Evolutionary conservation across 306 rosid species (phyloP).

Genomic region (Elaeagnus macrophylla): DNA sequence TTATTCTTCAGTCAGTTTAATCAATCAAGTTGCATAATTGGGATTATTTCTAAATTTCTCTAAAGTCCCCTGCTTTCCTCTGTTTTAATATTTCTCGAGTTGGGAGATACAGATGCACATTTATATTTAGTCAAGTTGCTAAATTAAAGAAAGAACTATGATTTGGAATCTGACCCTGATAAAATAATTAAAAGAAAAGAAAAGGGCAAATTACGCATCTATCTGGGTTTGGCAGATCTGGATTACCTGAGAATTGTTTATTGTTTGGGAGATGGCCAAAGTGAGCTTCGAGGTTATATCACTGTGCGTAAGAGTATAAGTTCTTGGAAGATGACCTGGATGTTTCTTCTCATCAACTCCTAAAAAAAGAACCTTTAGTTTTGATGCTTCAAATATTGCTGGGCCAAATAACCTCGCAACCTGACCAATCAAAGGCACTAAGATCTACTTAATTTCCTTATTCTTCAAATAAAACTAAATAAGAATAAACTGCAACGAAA

Average conservation of each 20-base stretch:
- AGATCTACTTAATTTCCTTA: conserved; percentile 5
- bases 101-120: neutral
- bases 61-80: conserved; percentile 12
- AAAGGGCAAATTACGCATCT: neutral
- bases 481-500: neutral
- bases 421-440: conserved; percentile 42
- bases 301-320: conserved; percentile 81
- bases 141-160: neutral
- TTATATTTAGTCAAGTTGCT: neutral
- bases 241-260: conserved; percentile 73
- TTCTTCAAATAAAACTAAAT: neutral
- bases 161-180: neutral
- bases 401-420: conserved; percentile 87
- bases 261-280: conserved; percentile 76
- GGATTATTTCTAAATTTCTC: neutral
- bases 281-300: conserved; percentile 81
- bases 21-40: neutral
- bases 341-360: conserved; percentile 83
- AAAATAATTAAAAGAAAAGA: too few species aligned
- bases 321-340: conserved; percentile 76
- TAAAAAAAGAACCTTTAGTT: conserved; percentile 71
- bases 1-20: neutral
- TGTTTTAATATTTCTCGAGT: neutral
- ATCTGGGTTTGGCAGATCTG: neutral
- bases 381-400: conserved; percentile 85